These are phyloP conservation scores for Nymphaea thermarum DNA, from an alignment of 164 flowering plant species.

Conservation along the genomic window DNA sequence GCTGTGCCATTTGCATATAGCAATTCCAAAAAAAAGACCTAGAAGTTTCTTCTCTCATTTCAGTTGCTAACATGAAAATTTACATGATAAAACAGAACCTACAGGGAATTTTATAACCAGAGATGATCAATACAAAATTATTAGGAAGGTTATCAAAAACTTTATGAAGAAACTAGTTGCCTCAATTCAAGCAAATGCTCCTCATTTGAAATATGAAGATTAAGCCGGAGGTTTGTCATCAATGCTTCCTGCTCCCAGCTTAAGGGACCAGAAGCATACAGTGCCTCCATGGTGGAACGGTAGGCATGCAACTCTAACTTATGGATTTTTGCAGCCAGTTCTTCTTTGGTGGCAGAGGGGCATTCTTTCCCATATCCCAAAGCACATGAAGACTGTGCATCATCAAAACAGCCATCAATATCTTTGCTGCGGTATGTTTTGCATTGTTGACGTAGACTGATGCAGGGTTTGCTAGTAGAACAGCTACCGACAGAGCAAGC, in stretches of 20 bases:
- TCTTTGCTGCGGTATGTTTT: conserved; percentile 21
- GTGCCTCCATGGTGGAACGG: conserved; percentile 68
- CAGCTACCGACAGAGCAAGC: conserved; percentile 83
- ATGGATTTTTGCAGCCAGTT: conserved; percentile 48
- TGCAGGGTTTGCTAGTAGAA: conserved; percentile 18
- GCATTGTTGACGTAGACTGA: conserved; percentile 14
- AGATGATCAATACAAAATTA: conserved; percentile 13
- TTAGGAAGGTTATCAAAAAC: conserved; percentile 13
- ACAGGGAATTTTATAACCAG: conserved; percentile 1
- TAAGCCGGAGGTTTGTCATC: conserved; percentile 76
- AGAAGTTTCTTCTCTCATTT: conserved; percentile 20
- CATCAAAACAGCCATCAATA: conserved; percentile 30
- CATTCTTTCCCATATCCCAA: conserved; percentile 23
- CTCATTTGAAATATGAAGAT: conserved; percentile 80
- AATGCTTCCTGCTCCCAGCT: conserved; percentile 89
- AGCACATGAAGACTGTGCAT: conserved; percentile 54
- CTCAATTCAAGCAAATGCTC: conserved; percentile 82
- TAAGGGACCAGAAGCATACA: conserved; percentile 83
- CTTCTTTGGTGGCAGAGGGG: conserved; percentile 26
- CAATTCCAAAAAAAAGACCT: conserved; percentile 11
- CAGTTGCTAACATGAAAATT: conserved; percentile 1
- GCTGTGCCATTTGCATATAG: conserved; percentile 11
- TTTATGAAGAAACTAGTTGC: conserved; percentile 49
- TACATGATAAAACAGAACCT: neutral
- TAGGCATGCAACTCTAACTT: conserved; percentile 82